Base-by-base conservation (phyloP, 352 stramenopile genomes). In the Pythium phragmitis region DNA sequence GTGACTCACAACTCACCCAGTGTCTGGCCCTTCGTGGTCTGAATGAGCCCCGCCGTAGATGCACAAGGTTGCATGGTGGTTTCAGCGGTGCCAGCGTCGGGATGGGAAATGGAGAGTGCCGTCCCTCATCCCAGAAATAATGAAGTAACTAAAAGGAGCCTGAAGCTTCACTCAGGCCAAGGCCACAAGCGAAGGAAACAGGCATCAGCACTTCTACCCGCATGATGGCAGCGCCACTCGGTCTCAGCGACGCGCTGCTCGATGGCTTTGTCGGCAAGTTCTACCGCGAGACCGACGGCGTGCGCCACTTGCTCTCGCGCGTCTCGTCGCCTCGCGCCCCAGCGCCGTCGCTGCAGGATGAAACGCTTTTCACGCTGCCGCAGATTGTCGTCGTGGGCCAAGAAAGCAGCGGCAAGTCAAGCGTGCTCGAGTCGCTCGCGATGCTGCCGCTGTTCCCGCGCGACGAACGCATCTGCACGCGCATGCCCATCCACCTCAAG, bases 381-480 rank as follows among this genome's bases (percentile, higher is more conserved):
- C 67, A 76, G 57, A 71, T 82, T 54, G 67, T 82, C 14, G 72
- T 80, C n/a, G 68, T 79, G 17, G 76, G 76, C 19, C 63, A 78
- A 34, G 74, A 80, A 58, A 68, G 74, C 68, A 76, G 72, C 57
- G 76, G 76, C 69, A 85, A 81, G 70, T 82, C 73, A 4, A 77
- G 64, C 28, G 70, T 80, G 43, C 65, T 82, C 52, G 76, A 82
- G 66, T 71, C 61, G 42, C 53, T 85, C 19, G 74, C 72, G 42
- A 79, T 81, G 74, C 34, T 79, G 48, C 70, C 75, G 45, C 46
- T 82, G 1, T 80, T 85, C 63, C 77, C 76, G 39, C 76, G 76
- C 21, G 66, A 77, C 52, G 52, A 63, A 54, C 48, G 51, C 23
- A 54, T 77, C 14, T 77, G 72, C 66, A 81, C 72, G 30, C 69